Evolutionary conservation across 2,329 filamentous ascomycete species (phyloP).

Genomic region (Colletotrichum costaricense): DNA sequence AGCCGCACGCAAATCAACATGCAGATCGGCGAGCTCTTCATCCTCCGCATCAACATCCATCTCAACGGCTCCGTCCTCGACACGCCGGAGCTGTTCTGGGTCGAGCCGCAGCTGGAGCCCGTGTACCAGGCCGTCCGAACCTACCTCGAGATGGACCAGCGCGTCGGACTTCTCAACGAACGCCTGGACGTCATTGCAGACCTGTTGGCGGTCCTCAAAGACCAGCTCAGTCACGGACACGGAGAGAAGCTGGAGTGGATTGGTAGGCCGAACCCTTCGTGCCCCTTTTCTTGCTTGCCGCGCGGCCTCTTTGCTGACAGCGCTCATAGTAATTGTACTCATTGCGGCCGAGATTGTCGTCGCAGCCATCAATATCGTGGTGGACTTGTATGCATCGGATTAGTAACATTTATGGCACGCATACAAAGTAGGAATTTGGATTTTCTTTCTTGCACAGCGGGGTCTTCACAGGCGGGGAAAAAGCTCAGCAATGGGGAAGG

Average conservation of each 20-base stretch:
- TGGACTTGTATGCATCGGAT: conserved; percentile 81
- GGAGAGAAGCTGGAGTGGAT: conserved; percentile 93
- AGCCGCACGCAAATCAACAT: conserved; percentile 95
- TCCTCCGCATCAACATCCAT: conserved; percentile 97
- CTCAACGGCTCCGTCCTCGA: conserved; percentile 96
- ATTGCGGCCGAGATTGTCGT: conserved; percentile 97
- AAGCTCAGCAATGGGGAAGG: conserved; percentile 9
- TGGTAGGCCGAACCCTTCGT: conserved; percentile 63
- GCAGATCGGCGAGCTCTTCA: conserved; percentile 99
- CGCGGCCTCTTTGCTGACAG: conserved; percentile 36
- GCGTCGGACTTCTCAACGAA: conserved; percentile 89
- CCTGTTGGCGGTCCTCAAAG: conserved; percentile 90
- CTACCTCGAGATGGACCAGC: conserved; percentile 98
- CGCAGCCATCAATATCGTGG: conserved; percentile 92
- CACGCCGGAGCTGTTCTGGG: conserved; percentile 98
- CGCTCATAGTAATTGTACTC: conserved; percentile 81
- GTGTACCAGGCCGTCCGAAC: conserved; percentile 95
- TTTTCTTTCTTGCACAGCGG: background rate
- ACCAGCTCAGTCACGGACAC: conserved; percentile 93
- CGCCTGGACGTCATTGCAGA: conserved; percentile 93
- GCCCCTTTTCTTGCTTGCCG: background rate
- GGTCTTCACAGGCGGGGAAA: background rate
- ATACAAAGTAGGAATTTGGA: background rate
- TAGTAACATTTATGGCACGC: conserved; percentile 16
- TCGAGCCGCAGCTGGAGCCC: conserved; percentile 94